These are phyloP conservation scores for Phytophthora hibernalis DNA, from an alignment of 352 stramenopile genomes.

Conservation along the genomic window DNA sequence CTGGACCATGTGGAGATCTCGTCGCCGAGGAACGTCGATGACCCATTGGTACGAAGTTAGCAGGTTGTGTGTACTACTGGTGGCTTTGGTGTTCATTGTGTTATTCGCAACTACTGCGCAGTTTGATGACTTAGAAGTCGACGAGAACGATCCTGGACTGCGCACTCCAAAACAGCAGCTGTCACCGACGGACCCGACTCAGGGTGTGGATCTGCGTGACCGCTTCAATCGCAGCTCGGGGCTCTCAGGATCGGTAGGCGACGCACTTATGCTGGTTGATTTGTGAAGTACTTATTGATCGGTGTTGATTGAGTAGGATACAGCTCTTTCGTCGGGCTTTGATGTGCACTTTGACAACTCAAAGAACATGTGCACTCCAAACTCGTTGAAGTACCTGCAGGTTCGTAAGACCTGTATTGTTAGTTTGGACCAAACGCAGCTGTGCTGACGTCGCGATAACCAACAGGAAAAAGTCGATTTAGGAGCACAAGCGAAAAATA, in stretches of 20 bases:
- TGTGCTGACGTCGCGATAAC: not conserved
- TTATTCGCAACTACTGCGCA: constrained; percentile 4
- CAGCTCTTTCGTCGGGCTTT: constrained; percentile 68
- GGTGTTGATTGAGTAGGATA: constrained; percentile 39
- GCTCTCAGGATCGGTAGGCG: constrained; percentile 43
- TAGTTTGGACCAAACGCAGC: not conserved
- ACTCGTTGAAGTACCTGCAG: constrained; percentile 77
- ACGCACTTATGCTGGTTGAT: not conserved
- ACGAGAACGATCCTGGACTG: constrained; percentile 3
- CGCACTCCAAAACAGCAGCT: constrained; percentile 20
- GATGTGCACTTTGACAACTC: constrained; percentile 75
- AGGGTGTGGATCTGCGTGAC: constrained; percentile 30
- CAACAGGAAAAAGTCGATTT: constrained; percentile 36
- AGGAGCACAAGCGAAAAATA: constrained; percentile 1
- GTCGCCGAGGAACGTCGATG: constrained; percentile 39
- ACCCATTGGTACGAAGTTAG: constrained; percentile 15
- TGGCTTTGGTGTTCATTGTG: not conserved
- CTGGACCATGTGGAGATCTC: constrained; percentile 78
- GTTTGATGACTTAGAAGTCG: constrained; percentile 17
- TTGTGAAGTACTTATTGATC: not conserved
- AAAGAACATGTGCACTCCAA: constrained; percentile 65
- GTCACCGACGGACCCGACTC: constrained; percentile 22
- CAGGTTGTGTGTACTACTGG: no score
- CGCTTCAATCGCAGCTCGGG: constrained; percentile 31
- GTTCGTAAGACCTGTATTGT: constrained; percentile 29